Evolutionary conservation across 768 basidiomycete species (phyloP).

Genomic region (Suillus subaureus): DNA sequence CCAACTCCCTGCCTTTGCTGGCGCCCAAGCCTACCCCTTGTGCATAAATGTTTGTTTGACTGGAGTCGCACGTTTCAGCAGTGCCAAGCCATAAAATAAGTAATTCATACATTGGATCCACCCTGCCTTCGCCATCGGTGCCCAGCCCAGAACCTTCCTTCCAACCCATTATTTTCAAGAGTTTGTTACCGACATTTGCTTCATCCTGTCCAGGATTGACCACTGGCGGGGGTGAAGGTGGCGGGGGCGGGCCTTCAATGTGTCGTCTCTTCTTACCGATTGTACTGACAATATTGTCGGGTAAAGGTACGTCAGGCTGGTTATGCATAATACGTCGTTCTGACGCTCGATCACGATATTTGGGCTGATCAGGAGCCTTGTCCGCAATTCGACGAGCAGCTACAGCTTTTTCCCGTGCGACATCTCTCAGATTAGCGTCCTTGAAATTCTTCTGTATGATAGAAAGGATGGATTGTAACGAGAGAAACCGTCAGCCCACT

Average conservation of each 20-base stretch:
- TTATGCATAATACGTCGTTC: slow-evolving; percentile 91
- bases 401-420: slow-evolving; percentile 68
- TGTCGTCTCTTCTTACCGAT: slow-evolving; percentile 43
- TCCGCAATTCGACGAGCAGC: slow-evolving; percentile 41
- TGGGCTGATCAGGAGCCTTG: slow-evolving; percentile 55
- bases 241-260: slow-evolving; percentile 57
- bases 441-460: slow-evolving; percentile 78
- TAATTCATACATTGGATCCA: slow-evolving; percentile 78
- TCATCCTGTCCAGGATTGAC: slow-evolving; percentile 79
- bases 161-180: slow-evolving; percentile 99
- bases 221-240: slow-evolving; percentile 62
- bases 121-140: slow-evolving; percentile 76
- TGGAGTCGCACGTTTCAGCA: slow-evolving; percentile 31
- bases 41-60: slow-evolving; percentile 83
- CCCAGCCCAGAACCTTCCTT: slow-evolving; percentile 88
- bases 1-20: slow-evolving; percentile 83
- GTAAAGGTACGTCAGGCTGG: slow-evolving; percentile 83
- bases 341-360: slow-evolving; percentile 94
- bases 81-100: slow-evolving; percentile 7
- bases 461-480: slow-evolving; percentile 13
- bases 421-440: slow-evolving; percentile 69
- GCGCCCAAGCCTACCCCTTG: slow-evolving; percentile 92
- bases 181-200: slow-evolving; percentile 86
- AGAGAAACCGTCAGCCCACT: slow-evolving; percentile 35
- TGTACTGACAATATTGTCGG: slow-evolving; percentile 47